Percentiles rank a stretch among this genome's conserved stretches.
Conservation (phyloP, 768 basidiomycete genomes). For the Auriscalpium microsporum region DNA sequence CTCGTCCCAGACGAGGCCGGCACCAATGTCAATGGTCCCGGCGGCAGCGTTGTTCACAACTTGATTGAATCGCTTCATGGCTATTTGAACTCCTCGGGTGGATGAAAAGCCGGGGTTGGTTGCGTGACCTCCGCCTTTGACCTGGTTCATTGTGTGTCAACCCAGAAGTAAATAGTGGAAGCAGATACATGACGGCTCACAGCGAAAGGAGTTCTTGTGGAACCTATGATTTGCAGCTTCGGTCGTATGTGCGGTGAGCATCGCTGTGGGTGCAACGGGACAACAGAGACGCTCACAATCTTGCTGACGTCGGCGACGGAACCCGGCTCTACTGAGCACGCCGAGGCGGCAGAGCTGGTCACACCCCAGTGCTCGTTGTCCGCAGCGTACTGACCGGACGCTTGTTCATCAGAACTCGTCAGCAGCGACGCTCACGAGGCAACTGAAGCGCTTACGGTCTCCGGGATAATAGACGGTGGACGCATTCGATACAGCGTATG, state of each 20-base stretch:
- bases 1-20: constrained; percentile 21
- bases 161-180: too few species aligned
- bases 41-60: background rate
- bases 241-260: background rate
- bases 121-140: constrained; percentile 21
- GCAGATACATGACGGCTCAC: too few species aligned
- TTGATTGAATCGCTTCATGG: constrained; percentile 16
- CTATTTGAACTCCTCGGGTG: constrained; percentile 19
- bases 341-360: constrained; percentile 5
- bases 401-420: too few species aligned
- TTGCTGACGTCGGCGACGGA: constrained; percentile 10
- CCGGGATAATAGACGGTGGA: too few species aligned
- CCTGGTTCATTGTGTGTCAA: background rate
- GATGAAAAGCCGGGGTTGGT: constrained; percentile 19
- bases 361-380: constrained; percentile 7
- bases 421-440: too few species aligned
- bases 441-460: too few species aligned
- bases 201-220: background rate
- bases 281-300: constrained; percentile 4
- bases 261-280: too few species aligned
- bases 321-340: constrained; percentile 17
- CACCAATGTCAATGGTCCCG: constrained; percentile 11
- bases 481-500: too few species aligned
- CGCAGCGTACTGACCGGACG: background rate
- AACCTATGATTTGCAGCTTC: constrained; percentile 2